Conservation (phyloP, 495 filamentous ascomycete species). For the Xylaria curta region DNA sequence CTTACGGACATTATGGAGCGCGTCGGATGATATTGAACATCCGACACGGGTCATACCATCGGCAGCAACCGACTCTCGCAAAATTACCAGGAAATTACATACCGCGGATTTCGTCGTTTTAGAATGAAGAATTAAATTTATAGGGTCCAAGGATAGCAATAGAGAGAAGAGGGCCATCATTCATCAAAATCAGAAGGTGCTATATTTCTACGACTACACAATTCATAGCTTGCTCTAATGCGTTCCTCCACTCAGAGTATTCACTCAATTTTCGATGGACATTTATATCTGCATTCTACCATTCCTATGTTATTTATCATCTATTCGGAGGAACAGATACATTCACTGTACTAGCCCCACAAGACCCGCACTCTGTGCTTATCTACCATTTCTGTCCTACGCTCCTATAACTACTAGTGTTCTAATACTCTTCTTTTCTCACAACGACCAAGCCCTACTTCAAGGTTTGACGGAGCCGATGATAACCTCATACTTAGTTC, state of each 20-base stretch:
- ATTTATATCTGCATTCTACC: background rate
- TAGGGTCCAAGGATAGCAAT: conserved; percentile 4
- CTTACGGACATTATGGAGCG: conserved; percentile 1
- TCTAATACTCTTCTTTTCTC: background rate
- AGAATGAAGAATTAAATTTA: background rate
- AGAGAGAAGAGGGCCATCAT: background rate
- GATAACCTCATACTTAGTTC: background rate
- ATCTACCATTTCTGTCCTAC: too few species aligned
- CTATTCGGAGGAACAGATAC: background rate
- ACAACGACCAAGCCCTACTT: background rate
- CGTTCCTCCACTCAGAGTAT: background rate
- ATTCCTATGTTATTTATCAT: background rate
- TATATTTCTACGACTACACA: background rate
- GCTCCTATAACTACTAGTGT: too few species aligned
- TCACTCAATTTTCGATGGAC: background rate
- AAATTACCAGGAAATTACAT: background rate
- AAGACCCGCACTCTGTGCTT: background rate
- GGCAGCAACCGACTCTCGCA: conserved; percentile 12
- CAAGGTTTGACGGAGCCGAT: background rate
- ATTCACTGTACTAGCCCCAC: background rate
- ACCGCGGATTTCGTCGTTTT: background rate
- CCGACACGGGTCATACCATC: conserved; percentile 15
- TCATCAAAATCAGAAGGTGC: background rate
- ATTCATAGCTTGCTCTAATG: background rate
- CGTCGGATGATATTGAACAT: conserved; percentile 22